Conservation (phyloP, 176 grass and related monocot genomes). For the Chloris gayana region DNA sequence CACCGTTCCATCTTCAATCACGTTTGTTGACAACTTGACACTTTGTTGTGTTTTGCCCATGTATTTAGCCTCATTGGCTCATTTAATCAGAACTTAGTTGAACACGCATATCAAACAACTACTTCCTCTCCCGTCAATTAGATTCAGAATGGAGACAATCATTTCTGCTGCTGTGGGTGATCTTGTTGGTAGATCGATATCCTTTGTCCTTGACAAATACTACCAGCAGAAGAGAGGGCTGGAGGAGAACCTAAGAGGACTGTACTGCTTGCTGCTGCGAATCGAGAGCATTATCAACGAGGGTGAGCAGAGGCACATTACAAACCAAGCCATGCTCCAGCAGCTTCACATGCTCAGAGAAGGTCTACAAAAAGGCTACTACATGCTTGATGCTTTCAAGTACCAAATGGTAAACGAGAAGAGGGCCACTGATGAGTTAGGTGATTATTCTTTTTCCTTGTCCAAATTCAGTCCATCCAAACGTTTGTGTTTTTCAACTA, state of each 20-base stretch:
- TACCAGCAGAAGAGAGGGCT: not conserved
- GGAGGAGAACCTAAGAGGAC: not conserved
- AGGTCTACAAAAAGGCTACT: slow-evolving; percentile 26
- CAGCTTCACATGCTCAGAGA: slow-evolving; percentile 21
- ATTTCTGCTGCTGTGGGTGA: slow-evolving; percentile 21
- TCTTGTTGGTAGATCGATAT: slow-evolving; percentile 37
- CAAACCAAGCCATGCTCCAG: slow-evolving; percentile 21
- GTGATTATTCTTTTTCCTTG: not conserved
- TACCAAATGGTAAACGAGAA: too few relatives aligned
- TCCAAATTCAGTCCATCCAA: not conserved
- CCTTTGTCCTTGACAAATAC: slow-evolving; percentile 29
- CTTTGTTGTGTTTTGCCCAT: too few relatives aligned
- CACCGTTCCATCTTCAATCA: too few relatives aligned
- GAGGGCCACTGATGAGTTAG: not conserved
- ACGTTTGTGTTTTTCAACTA: not conserved
- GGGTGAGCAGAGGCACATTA: slow-evolving; percentile 21
- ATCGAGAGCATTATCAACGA: not conserved
- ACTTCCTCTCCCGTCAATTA: too few relatives aligned
- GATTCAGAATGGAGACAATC: slow-evolving; percentile 6
- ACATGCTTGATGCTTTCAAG: slow-evolving; percentile 9
- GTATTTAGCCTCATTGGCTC: too few relatives aligned
- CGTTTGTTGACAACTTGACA: too few relatives aligned
- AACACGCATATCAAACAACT: too few relatives aligned
- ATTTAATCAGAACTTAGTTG: too few relatives aligned
- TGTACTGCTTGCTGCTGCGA: not conserved